A percentile compares a stretch with the other conserved stretches of the same genome.
phyloP scores from a whole-genome alignment of 1,284 basidiomycete genomes.

The Austroboletus rostrupii region DNA sequence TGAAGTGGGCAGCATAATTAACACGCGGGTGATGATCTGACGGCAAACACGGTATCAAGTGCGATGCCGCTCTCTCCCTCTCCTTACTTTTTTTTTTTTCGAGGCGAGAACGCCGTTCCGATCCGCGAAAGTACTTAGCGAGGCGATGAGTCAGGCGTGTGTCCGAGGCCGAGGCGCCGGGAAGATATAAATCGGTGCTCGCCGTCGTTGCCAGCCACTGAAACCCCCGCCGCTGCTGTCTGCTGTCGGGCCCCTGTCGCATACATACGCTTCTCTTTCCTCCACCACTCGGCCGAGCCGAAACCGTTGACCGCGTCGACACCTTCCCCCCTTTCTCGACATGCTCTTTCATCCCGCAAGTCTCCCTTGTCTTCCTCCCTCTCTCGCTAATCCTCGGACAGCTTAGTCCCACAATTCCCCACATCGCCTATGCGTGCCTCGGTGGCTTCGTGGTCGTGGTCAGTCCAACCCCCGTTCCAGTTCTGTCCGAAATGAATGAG shows the following conservation, averaged over 20 bases:
- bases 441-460: constrained; percentile 81
- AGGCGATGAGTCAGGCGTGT: background rate
- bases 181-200: background rate
- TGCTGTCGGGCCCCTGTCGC: too few relatives aligned
- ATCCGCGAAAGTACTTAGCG: background rate
- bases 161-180: too few relatives aligned
- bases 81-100: too few relatives aligned
- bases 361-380: background rate
- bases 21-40: too few relatives aligned
- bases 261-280: background rate
- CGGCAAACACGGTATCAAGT: background rate
- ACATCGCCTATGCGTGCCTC: constrained; percentile 78
- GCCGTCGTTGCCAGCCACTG: background rate
- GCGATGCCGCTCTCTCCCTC: background rate
- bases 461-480: constrained; percentile 29
- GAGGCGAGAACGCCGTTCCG: background rate
- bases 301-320: too few relatives aligned
- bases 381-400: constrained; percentile 27
- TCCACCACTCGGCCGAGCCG: too few relatives aligned
- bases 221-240: background rate
- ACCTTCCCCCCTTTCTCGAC: background rate
- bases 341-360: constrained; percentile 31
- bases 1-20: background rate
- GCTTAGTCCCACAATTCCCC: constrained; percentile 68
- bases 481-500: background rate